Evolutionary conservation across 2,329 filamentous ascomycete species (phyloP), one percentile per base, ranked within the genome.

Genomic region (Verruconis gallopava): DNA sequence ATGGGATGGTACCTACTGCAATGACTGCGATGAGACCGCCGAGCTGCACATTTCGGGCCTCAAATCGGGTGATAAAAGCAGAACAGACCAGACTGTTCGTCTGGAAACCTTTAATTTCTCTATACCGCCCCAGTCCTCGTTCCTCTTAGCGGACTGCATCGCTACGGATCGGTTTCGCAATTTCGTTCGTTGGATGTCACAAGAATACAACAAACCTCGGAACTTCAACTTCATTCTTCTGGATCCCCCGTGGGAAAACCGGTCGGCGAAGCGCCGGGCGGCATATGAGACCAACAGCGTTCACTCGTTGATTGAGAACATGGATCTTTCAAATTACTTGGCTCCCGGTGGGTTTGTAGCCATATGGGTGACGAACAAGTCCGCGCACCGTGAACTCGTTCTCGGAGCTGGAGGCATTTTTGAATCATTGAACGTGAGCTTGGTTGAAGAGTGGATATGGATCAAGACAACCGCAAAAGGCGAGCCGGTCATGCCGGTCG

Each of bases 161-260:
- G 48, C 57, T 13, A 47, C 61, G 14, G 51, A 49, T 17, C 38
- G 47, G 3, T 65, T 69, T 37, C 60, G 61, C 45, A 45, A 49
- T 1, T 53, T 57, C n/a, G 53, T 67, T 20, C 52, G 56, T 18
- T 40, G 50, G 17, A 49, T 62, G 38, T 57, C 63, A 5, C 49
- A 56, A n/a, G 50, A 59, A 20, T 48, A 59, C 37, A n/a, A 9
- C 21, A 45, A 18, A 21, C 20, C 21, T 6, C 36, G 18, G 3
- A 19, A 12, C 4, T 86, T 89, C 56, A 65, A 82, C 48, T 63
- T 88, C 35, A 66, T 88, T 28, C 56, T 86, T 5, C 62, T 88
- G 15, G 83, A 89, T 53, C 84, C 84, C 3, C 83, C 84, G 1
- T 89, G 84, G 83, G 81, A 83, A 0, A 89, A 85, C 53, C 72